phyloP scores from a whole-genome alignment of 208 protist genomes.

The Acanthamoeba culbertsoni region DNA sequence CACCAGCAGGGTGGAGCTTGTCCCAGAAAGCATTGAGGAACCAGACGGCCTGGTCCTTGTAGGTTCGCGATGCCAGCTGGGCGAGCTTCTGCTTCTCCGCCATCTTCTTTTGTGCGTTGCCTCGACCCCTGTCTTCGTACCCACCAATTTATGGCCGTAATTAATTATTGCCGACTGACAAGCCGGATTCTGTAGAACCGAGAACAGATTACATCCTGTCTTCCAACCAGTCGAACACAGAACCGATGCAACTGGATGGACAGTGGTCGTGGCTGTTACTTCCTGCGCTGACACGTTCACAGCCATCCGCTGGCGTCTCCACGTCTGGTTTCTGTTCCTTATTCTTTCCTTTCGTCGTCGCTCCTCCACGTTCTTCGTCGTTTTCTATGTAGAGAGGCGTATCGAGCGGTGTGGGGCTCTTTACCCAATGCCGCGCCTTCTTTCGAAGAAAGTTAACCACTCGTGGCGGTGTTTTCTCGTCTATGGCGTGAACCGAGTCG shows the following conservation, averaged over 20 bases:
- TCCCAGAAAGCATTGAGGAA: constrained; percentile 56
- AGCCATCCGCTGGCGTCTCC: background rate
- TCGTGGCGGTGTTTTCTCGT: constrained; percentile 22
- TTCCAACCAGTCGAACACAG: background rate
- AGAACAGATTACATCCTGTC: background rate
- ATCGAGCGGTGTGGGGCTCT: background rate
- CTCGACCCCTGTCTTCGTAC: too few relatives aligned
- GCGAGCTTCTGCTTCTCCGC: background rate
- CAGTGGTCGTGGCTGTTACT: constrained; percentile 7
- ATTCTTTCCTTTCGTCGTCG: background rate
- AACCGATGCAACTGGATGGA: background rate
- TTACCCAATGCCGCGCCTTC: constrained; percentile 1
- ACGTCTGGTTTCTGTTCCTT: background rate
- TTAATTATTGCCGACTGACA: too few relatives aligned
- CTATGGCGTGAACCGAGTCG: background rate
- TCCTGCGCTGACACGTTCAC: background rate
- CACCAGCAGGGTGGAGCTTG: background rate
- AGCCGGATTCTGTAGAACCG: too few relatives aligned
- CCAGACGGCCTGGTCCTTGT: constrained; percentile 58
- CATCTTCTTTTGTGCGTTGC: too few relatives aligned
- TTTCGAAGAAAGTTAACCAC: background rate
- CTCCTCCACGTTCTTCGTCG: background rate
- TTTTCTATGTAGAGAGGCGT: background rate
- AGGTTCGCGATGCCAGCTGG: background rate
- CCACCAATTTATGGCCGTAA: too few relatives aligned